phyloP scores from a whole-genome alignment of 2,329 filamentous ascomycete species.

The Colletotrichum lindemuthianum region DNA sequence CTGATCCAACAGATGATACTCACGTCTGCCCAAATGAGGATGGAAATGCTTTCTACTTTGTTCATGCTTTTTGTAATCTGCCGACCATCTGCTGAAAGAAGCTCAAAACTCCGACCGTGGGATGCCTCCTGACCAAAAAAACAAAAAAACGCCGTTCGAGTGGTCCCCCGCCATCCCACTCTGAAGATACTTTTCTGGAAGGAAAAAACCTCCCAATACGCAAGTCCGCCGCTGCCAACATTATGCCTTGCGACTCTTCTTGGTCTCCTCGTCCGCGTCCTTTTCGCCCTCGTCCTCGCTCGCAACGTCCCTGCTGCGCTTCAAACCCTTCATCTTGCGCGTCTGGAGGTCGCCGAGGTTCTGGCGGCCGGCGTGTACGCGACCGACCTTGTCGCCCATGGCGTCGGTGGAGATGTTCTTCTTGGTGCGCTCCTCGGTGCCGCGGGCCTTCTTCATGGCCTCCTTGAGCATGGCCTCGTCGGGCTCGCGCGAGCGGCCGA shows the following conservation, averaged over 20 bases:
- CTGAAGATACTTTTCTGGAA: slow-evolving; percentile 5
- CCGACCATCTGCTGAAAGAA: slow-evolving; percentile 37
- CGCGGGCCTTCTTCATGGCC: slow-evolving; percentile 86
- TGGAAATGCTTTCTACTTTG: slow-evolving; percentile 32
- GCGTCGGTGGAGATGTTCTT: slow-evolving; percentile 95
- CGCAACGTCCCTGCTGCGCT: slow-evolving; percentile 75
- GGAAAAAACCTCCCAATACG: background rate
- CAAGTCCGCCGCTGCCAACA: background rate
- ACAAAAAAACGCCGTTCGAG: slow-evolving; percentile 29
- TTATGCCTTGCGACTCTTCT: slow-evolving; percentile 35
- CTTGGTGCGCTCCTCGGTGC: slow-evolving; percentile 80
- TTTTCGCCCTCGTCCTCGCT: slow-evolving; percentile 61
- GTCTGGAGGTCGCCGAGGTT: slow-evolving; percentile 90
- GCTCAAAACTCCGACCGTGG: slow-evolving; percentile 36
- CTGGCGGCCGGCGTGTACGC: slow-evolving; percentile 90
- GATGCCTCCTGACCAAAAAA: slow-evolving; percentile 34
- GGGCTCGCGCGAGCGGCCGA: slow-evolving; percentile 83
- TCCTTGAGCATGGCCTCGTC: slow-evolving; percentile 86
- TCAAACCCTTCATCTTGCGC: slow-evolving; percentile 99
- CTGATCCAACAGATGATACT: too few relatives aligned
- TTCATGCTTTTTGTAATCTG: slow-evolving; percentile 37
- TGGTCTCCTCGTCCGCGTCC: slow-evolving; percentile 49
- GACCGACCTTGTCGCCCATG: slow-evolving; percentile 96
- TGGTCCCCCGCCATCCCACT: slow-evolving; percentile 27
- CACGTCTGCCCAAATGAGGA: background rate